phyloP scores from a whole-genome alignment of 768 basidiomycete species.

The Termitomyces sp. region DNA sequence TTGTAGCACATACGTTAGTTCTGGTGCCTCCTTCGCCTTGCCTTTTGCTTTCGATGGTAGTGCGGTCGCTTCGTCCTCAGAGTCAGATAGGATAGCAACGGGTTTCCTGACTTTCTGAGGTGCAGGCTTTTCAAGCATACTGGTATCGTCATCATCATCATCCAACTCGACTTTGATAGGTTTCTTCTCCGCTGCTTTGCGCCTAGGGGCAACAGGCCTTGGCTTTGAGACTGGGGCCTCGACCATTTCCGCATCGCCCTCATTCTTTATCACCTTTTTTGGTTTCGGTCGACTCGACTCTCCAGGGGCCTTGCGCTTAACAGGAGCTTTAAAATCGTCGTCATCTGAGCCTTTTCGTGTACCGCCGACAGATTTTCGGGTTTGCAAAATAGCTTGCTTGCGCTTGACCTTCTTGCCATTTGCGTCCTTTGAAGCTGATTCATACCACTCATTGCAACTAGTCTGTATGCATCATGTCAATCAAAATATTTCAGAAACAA shows the following conservation, averaged over 20 bases:
- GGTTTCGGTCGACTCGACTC: conserved; percentile 22
- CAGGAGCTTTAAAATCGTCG: conserved; percentile 39
- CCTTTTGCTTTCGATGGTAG: conserved; percentile 13
- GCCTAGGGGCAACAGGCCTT: conserved; percentile 9
- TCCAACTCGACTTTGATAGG: conserved; percentile 14
- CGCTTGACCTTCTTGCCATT: conserved; percentile 43
- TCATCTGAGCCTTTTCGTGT: conserved; percentile 26
- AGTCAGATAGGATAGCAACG: conserved; percentile 20
- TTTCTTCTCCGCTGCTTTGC: conserved; percentile 20
- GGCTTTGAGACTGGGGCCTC: conserved; percentile 4
- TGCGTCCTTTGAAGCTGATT: conserved; percentile 31
- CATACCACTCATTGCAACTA: conserved; percentile 42
- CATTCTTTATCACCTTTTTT: conserved; percentile 20
- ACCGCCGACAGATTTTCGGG: conserved; percentile 42
- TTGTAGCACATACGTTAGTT: conserved; percentile 3
- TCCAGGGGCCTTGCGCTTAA: conserved; percentile 34
- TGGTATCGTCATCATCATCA: conserved; percentile 10
- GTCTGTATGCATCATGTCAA: conserved; percentile 17
- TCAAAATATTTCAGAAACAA: background rate
- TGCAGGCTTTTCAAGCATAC: conserved; percentile 10
- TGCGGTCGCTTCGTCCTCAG: conserved; percentile 21
- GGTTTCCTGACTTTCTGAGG: conserved; percentile 15
- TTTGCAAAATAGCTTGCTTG: conserved; percentile 40
- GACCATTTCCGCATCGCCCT: conserved; percentile 22
- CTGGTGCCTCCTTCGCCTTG: conserved; percentile 8